phyloP scores from a whole-genome alignment of 345 rosid genomes.

The Eucalyptus cloeziana region DNA sequence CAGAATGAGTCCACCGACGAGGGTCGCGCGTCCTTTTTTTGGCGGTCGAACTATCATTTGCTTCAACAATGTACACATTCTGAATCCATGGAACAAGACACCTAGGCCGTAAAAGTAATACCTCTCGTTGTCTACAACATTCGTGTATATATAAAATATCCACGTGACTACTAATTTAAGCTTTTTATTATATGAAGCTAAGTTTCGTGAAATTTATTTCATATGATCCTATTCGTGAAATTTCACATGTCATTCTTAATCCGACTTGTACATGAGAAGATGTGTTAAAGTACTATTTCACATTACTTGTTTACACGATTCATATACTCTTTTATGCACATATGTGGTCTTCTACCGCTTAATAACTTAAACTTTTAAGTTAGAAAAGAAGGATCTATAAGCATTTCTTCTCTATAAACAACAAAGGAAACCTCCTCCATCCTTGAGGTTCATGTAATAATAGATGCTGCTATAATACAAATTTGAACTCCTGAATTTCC shows the following conservation, averaged over 20 bases:
- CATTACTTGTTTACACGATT: not conserved
- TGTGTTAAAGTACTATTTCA: not conserved
- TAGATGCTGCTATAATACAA: not conserved
- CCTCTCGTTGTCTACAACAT: not conserved
- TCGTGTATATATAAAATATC: not conserved
- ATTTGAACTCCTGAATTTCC: not conserved
- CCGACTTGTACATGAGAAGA: rapidly evolving
- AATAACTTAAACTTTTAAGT: not conserved
- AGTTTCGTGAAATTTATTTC: rapidly evolving
- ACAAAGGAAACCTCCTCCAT: not conserved
- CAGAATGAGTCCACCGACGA: not conserved
- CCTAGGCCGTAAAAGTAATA: rapidly evolving
- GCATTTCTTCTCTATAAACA: not conserved
- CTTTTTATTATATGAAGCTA: not conserved
- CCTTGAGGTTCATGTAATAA: not conserved
- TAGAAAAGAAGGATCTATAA: not conserved
- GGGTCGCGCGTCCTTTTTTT: not conserved
- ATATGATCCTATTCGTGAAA: not conserved
- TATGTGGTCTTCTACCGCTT: not conserved
- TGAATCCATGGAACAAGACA: not conserved
- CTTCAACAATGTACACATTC: not conserved
- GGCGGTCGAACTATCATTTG: not conserved
- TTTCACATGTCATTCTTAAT: not conserved
- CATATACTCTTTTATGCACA: not conserved
- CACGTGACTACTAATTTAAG: not conserved